Evolutionary conservation across 1,284 basidiomycete species (phyloP), one percentile per base, ranked within the genome.

Genomic region (Microbotryomycetes sp.): DNA sequence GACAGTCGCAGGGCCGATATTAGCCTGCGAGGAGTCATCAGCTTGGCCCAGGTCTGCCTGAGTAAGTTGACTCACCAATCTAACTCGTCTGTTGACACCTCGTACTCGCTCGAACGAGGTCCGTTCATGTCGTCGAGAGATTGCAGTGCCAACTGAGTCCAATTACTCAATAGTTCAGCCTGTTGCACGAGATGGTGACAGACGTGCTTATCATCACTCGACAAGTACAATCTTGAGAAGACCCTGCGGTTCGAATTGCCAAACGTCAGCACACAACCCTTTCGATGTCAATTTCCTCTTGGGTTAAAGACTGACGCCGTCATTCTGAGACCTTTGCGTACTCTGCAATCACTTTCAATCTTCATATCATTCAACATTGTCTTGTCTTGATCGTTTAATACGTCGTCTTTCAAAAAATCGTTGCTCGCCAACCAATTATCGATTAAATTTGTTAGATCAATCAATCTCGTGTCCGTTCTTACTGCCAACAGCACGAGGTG

Each of bases 11-110:
- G 62, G 5, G 56, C 65, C 31, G 51, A 51, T 9, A 58, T 58
- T 49, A 66, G 59, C 64, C 63, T 65, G 47, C 5, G 25, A 6
- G 16, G 29, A 6, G 16, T 2, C 30, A 26, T 57, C 31, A 54
- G 53, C 15, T 3, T 1, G 3, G 22, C 1, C 4, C 16, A n/a
- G 23, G 16, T 3, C 7, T 4, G 16, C n/a, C n/a, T n/a, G n/a
- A n/a, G n/a, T n/a, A n/a, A n/a, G n/a, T n/a, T n/a, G 45, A 49
- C 63, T 48, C n/a, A 68, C 67, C 67, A 68, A 9, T 64, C 64
- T 9, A 58, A 30, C 29, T 68, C 67, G 23, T 68, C 62, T 4
- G 51, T 30, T 3, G 62, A 50, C 6, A 56, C 46, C 26, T 63
- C 67, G 42, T 60, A 68, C 51, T 66, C 65, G 12, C 56, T 46